Evolutionary conservation across 345 rosid species (phyloP).

Genomic region (Camelina neglecta): DNA sequence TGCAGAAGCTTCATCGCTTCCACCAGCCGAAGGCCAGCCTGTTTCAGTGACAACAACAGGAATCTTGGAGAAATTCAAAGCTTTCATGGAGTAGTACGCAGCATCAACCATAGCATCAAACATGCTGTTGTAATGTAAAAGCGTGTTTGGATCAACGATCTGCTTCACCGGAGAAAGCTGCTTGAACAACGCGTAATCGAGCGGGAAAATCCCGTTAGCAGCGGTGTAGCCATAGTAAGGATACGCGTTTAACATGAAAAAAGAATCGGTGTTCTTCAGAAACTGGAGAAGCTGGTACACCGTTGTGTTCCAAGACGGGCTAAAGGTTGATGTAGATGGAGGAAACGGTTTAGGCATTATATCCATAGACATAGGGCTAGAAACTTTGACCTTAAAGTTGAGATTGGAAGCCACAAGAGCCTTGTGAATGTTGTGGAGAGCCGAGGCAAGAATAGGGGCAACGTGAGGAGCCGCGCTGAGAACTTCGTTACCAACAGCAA

Average conservation of each 20-base stretch:
- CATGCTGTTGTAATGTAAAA: conserved; percentile 87
- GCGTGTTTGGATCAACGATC: conserved; percentile 98
- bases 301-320: conserved; percentile 77
- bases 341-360: conserved; percentile 89
- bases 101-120: conserved; percentile 99
- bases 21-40: conserved; percentile 98
- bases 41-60: conserved; percentile 86
- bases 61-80: conserved; percentile 68
- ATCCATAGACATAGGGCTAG: conserved; percentile 85
- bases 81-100: conserved; percentile 83
- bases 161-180: conserved; percentile 80
- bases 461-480: conserved; percentile 75
- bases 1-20: conserved; percentile 78
- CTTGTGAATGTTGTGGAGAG: conserved; percentile 85
- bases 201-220: conserved; percentile 83
- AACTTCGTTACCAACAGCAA: conserved; percentile 97
- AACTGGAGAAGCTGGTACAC: conserved; percentile 88
- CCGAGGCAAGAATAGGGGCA: conserved; percentile 71
- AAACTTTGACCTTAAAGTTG: conserved; percentile 76
- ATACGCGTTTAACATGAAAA: conserved; percentile 91
- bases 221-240: conserved; percentile 89
- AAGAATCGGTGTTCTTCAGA: conserved; percentile 82
- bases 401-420: conserved; percentile 89
- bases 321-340: conserved; percentile 85
- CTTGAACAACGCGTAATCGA: conserved; percentile 85